Base-by-base conservation (phyloP, 192 early-diverging fungal species). In the Coemansia biformis region DNA sequence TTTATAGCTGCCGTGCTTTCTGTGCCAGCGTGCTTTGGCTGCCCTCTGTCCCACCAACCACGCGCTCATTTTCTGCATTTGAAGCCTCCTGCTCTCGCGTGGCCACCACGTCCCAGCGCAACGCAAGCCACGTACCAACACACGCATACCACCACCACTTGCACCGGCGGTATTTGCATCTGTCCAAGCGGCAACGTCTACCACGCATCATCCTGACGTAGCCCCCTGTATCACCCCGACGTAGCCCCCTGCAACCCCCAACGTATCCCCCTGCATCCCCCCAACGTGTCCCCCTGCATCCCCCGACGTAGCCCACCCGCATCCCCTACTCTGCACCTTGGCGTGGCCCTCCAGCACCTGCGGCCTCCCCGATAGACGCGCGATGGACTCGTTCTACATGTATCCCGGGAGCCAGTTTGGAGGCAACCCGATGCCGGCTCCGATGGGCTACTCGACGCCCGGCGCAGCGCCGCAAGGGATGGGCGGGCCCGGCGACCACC, bases 1-100 rank as follows among this genome's bases (percentile, higher is more conserved):
- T 41, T 41, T 8, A 24, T 23, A 8, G 14, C 58, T 90, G 42
- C 85, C 86, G 2, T 47, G 89, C 18, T 84, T 89, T 8, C n/a
- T n/a, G n/a, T n/a, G n/a, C n/a, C n/a, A n/a, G n/a, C n/a, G n/a
- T n/a, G n/a, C 24, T 26, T 26, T 26, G 24, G 24, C 24, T 26
- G 24, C 24, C 24, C 24, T n/a, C n/a, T n/a, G n/a, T n/a, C n/a
- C n/a, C n/a, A n/a, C n/a, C n/a, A n/a, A n/a, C n/a, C n/a, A n/a
- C n/a, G n/a, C n/a, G n/a, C n/a, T n/a, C n/a, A n/a, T n/a, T n/a
- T n/a, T n/a, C n/a, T n/a, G n/a, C n/a, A n/a, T n/a, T n/a, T n/a
- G n/a, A n/a, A n/a, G n/a, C n/a, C n/a, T n/a, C n/a, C n/a, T n/a
- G n/a, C n/a, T n/a, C n/a, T n/a, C n/a, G n/a, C n/a, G n/a, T n/a